Base-by-base conservation (phyloP, 1,139 yeast species). In the Pichia inconspicua region DNA sequence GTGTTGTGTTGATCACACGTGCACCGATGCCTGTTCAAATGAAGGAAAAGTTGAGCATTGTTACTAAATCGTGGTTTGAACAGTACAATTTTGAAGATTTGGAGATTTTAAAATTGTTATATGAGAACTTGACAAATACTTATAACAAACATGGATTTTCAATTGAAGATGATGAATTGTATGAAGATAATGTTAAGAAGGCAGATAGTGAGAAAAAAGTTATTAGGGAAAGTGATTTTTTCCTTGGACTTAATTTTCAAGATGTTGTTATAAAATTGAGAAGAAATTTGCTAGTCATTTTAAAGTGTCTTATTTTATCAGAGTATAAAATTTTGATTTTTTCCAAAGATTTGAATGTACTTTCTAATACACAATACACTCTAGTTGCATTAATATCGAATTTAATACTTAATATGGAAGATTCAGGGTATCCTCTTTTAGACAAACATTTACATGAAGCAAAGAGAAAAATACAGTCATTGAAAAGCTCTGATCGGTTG, bases 11-110 rank as follows among this genome's bases (percentile, higher is more conserved):
- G 41, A 87, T 92, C n/a, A 80, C 90, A 2, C 74, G 88, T 50
- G 85, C 85, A 62, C 98, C 98, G 0, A 80, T 90, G 2, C 88
- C 87, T 61, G 82, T 86, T 22, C 95, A 90, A 51, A 80, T 92
- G 53, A 85, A 84, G 60, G 97, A 92, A 56, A 90, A 92, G 64
- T 69, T 92, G 51, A 84, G 95, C 34, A 89, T 92, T 36, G 88
- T 90, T 35, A 90, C 98, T 0, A 79, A 84, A 51, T 86, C 92
- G 3, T 90, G 82, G 65, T 92, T 92, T 60, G 73, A 79, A 48
- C 98, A 92, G 62, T 80, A 77, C 44, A 81, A 85, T 61, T 86
- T 92, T 57, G 72, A 74, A 34, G 94, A 92, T 64, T 74, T 76
- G 48, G 73, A 75, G 4, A 73, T 92, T 31, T 75, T 92, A 43